Base-by-base conservation (phyloP, 2,329 filamentous ascomycete species). In the Gaeumannomyces sp. region DNA sequence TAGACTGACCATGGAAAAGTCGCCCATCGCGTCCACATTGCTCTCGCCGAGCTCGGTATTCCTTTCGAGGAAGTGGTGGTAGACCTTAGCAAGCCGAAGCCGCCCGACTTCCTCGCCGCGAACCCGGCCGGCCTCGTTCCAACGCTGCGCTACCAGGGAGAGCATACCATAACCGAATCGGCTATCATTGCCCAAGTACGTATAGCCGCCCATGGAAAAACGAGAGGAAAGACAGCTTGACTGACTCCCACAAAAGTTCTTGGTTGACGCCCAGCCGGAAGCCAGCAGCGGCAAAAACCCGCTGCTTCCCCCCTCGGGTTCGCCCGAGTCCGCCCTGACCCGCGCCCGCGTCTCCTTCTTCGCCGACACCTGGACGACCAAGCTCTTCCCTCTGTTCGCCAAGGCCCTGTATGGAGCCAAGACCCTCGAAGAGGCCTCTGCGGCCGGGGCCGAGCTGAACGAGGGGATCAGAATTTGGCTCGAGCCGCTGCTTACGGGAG, bases 111-210 rank as follows among this genome's bases (percentile, higher is more conserved):
- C 73, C 83, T 95, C 11, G 80, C 88, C 63, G 78, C 95, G 73
- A 93, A 94, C 78, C 90, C 91, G 69, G 86, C 90, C 65, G 92
- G 92, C 19, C 84, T 93, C 3, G 90, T 95, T 5, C 91, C 92
- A 0, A 78, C 86, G 0, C 77, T 95, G 65, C 82, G 84, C 29
- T 89, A 89, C 79, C 81, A 86, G 67, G 82, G 80, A 67, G 45
- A 53, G 6, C 81, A 89, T 67, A 88, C 91, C 73, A 80, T 95
- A 71, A 86, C 84, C 64, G 91, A 95, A 74, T 92, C 89, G 2
- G 86, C 79, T 68, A 84, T 94, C 67, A 86, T 94, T n/a, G 76
- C 87, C 1, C 57, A 53, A 11, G 45, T 53, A 11, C 2, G 45
- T 25, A 22, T 35, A 10, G 33, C 38, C 38, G 14, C 19, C 14